Evolutionary conservation across 2,329 filamentous ascomycete species (phyloP), one percentile per base, ranked within the genome.

Genomic region (Arthrobotrys pseudoclavata): DNA sequence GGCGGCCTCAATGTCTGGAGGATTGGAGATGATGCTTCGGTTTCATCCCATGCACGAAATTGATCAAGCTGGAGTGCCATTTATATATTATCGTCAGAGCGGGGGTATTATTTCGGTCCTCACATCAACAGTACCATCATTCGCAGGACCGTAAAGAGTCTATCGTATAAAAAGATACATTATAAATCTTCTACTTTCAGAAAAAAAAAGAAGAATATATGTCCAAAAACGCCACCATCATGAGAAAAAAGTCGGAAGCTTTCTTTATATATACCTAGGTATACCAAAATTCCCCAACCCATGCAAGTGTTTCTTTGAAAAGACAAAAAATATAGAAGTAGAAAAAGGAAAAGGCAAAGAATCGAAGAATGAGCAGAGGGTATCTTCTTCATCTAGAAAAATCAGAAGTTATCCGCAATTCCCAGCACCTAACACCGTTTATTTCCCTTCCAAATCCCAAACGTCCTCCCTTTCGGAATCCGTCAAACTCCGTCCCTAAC

Each of bases 1-100:
- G 88, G 88, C 81, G 86, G 83, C 78, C 82, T 91, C 76, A 85
- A 90, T 78, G 82, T 90, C 37, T 91, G 89, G 89, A 85, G 83
- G 72, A 80, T 80, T 9, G 37, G 26, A 20, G 29, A 26, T 15
- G 48, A 42, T 10, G 57, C 18, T 0, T 55, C 10, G 22, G 10
- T 29, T 48, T 42, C 9, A 61, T 4, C 22, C n/a, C 24, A 31
- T 9, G 7, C 12, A 15, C 12, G 15, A 12, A 15, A 40, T 15
- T 15, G 37, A 15, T 40, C 13, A 15, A 40, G 13, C 12, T 15
- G 4, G 2, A 40, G 12, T 40, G 13, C 37, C 15, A 40, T 40
- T 40, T 40, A 40, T 47, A 22, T 22, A 47, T 20, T 47, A 47
- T 47, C 20, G 42, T 20, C 20, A 22, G 40, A n/a, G 13, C 6